These are phyloP conservation scores for Elongisporangium anandrum DNA, from an alignment of 352 stramenopile genomes.

Conservation along the genomic window DNA sequence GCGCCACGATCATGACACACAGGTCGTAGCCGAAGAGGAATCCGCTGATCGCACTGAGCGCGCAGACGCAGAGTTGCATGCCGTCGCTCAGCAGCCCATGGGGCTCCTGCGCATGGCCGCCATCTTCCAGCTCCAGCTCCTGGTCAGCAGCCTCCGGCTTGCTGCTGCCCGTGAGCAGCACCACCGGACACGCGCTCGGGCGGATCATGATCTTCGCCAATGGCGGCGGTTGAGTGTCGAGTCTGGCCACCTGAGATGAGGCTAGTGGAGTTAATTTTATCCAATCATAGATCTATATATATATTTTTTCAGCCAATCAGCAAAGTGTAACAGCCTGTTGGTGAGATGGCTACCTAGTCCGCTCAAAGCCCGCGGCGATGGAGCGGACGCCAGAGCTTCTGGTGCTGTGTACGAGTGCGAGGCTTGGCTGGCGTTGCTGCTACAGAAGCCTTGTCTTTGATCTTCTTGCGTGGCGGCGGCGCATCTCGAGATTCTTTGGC, in stretches of 20 bases:
- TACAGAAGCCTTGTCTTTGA: neutral
- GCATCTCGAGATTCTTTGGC: neutral
- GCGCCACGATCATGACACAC: conserved; percentile 69
- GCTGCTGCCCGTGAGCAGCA: neutral
- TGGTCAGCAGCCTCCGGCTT: neutral
- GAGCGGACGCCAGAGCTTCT: conserved; percentile 18
- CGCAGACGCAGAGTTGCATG: conserved; percentile 47
- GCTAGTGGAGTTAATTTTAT: neutral
- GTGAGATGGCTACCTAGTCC: too few relatives aligned
- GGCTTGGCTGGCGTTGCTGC: neutral
- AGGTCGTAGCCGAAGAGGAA: conserved; percentile 78
- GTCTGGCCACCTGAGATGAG: too few relatives aligned
- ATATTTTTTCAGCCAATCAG: conserved; percentile 2
- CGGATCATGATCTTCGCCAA: neutral
- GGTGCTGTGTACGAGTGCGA: neutral
- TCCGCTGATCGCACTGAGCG: conserved; percentile 58
- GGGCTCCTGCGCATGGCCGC: neutral
- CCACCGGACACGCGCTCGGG: neutral
- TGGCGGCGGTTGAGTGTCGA: neutral
- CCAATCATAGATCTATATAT: conserved; percentile 1
- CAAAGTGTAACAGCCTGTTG: neutral
- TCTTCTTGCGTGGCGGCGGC: neutral
- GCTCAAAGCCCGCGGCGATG: conserved; percentile 7
- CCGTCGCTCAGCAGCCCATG: neutral
- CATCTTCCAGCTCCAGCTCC: neutral